Percentiles rank a stretch among this genome's conserved stretches.
Evolutionary conservation across 2,329 filamentous ascomycete species (phyloP).

Genomic region (Epichloe gansuensis): DNA sequence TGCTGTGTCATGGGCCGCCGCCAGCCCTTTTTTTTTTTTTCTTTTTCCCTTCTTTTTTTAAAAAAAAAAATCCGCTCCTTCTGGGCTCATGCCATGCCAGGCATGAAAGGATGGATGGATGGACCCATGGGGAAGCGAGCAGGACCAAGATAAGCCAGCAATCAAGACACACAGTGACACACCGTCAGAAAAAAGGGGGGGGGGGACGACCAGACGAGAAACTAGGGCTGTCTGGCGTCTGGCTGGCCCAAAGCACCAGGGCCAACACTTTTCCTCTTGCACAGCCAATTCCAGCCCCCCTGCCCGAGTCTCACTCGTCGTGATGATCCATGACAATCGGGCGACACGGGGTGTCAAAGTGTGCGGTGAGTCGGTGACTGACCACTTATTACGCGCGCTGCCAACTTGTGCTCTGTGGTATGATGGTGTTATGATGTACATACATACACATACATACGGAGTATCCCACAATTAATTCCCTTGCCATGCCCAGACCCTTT

Average conservation of each 20-base stretch:
- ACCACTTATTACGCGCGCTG: not conserved
- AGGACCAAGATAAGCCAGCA: not conserved
- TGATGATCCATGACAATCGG: conserved; percentile 4
- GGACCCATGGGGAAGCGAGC: conserved; percentile 1
- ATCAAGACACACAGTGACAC: not conserved
- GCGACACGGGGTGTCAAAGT: not conserved
- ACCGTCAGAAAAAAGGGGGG: not conserved
- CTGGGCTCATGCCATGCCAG: too few relatives aligned
- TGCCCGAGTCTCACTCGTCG: conserved; percentile 1
- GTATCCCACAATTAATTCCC: not conserved
- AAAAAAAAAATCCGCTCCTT: too few relatives aligned
- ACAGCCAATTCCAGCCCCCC: conserved; percentile 1
- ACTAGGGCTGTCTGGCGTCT: not conserved
- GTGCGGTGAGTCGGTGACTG: conserved; percentile 3
- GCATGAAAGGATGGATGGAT: too few relatives aligned
- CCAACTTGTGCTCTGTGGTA: not conserved
- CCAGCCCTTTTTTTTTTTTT: conserved; percentile 10
- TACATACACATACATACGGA: too few relatives aligned
- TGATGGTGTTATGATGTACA: too few relatives aligned
- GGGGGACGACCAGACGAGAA: not conserved
- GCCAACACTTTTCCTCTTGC: not conserved
- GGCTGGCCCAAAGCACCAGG: not conserved
- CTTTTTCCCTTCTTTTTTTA: too few relatives aligned
- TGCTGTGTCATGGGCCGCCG: conserved; percentile 17
- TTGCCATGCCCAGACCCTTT: not conserved